Evolutionary conservation across 164 flowering plant species (phyloP).

Genomic region (Vitis rupestris): DNA sequence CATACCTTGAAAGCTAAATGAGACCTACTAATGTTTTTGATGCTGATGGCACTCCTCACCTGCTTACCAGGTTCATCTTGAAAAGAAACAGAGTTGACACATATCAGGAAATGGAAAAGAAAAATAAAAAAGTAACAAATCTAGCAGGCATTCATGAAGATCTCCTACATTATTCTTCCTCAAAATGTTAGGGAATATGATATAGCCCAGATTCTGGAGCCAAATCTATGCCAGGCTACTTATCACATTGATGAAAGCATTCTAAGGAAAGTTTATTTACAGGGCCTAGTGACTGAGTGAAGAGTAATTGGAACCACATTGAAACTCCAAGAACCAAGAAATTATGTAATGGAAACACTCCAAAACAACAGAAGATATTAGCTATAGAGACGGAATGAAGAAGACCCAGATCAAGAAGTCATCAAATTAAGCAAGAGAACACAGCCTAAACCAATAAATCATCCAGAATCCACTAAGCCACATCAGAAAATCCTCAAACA

Average conservation of each 20-base stretch:
- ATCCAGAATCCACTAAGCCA: not conserved
- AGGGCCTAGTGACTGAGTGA: too few relatives aligned
- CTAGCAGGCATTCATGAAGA: not conserved
- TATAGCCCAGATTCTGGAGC: too few relatives aligned
- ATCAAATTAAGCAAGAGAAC: not conserved
- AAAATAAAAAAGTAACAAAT: not conserved
- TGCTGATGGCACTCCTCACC: constrained; percentile 54
- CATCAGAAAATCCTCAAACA: not conserved
- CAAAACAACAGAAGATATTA: not conserved
- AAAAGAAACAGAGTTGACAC: not conserved
- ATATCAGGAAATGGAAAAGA: not conserved
- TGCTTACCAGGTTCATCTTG: constrained; percentile 69
- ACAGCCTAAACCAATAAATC: not conserved
- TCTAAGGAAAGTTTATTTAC: too few relatives aligned
- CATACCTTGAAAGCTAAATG: constrained; percentile 63
- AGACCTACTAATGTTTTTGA: constrained; percentile 53
- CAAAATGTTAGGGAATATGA: too few relatives aligned
- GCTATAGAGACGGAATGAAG: not conserved
- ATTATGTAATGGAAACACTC: not conserved
- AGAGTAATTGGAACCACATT: too few relatives aligned
- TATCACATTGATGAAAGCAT: too few relatives aligned
- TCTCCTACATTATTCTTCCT: too few relatives aligned
- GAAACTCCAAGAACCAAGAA: not conserved
- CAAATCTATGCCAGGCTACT: too few relatives aligned
- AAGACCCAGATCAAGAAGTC: constrained; percentile 7